Base-by-base conservation (phyloP, 2,329 filamentous ascomycete genomes). In the Orbilia javanica region DNA sequence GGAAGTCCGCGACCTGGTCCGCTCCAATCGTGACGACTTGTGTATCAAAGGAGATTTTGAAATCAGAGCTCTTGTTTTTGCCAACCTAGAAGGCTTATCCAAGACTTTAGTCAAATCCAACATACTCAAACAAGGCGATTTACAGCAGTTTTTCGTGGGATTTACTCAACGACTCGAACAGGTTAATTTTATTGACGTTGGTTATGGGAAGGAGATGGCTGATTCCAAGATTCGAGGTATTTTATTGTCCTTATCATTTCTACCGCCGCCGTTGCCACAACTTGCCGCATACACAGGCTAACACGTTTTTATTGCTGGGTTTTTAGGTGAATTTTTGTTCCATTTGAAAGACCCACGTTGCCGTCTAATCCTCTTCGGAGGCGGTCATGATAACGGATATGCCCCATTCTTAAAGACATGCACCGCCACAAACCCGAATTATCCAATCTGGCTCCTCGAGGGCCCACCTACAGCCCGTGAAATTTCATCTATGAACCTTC, bases 171-270 rank as follows among this genome's bases (percentile, higher is more conserved):
- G 85, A 75, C 87, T 87, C 79, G 85, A 88, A 8, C 87, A 86
- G 10, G 90, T 90, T 84, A 88, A 91, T 82, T 91, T 90, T 84
- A 84, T 90, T 72, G 89, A 91, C 81, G 86, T 91, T 66, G 89
- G 89, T 36, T 84, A 86, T 80, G 87, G 87, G 52, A 89, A 89
- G 82, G 88, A 90, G 80, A 85, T 87, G 62, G 87, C 87, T 6
- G 88, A 89, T 81, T 86, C 86, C 55, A 91, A 91, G 82, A 88
- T 91, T 80, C 87, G 86, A 86, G 88, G 88, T 89, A 83, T 83
- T n/a, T 76, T 53, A 22, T 18, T 10, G 8, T 22, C 39, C 42
- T 22, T 22, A 18, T 18, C n/a, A 7, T 15, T n/a, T n/a, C n/a
- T 13, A 39, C n/a, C 36, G 4, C 36, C 3, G 4, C 11, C 11